Conservation (phyloP, 1,139 yeast genomes). For the Hyphopichia pseudoburtonii region DNA sequence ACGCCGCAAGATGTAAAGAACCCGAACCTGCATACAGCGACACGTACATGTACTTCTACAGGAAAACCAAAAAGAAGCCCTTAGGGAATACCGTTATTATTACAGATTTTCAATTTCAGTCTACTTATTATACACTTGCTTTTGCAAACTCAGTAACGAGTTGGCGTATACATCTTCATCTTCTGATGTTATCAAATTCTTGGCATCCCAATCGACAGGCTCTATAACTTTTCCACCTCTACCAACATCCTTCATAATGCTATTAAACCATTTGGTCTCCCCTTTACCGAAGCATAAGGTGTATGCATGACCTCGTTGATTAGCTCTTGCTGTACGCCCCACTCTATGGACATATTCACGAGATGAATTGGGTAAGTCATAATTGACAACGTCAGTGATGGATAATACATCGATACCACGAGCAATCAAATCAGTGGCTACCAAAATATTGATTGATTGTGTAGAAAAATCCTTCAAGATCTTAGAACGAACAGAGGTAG, state of each 20-base stretch:
- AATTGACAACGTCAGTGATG: constrained; percentile 77
- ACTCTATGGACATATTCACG: constrained; percentile 94
- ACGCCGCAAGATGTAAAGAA: no score
- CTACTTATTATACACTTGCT: constrained; percentile 16
- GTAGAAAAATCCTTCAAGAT: constrained; percentile 57
- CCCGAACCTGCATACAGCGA: background rate
- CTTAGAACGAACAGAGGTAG: constrained; percentile 39
- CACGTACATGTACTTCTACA: no score
- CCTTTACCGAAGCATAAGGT: constrained; percentile 72
- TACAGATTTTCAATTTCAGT: no score
- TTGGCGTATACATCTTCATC: constrained; percentile 29
- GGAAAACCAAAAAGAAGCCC: no score
- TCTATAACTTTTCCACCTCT: constrained; percentile 24
- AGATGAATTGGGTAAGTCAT: constrained; percentile 84
- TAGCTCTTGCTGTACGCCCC: constrained; percentile 96
- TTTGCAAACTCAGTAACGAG: constrained; percentile 25
- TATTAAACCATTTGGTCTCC: constrained; percentile 67
- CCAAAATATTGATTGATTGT: constrained; percentile 53
- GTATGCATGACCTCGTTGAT: constrained; percentile 70
- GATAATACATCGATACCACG: constrained; percentile 86
- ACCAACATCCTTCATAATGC: constrained; percentile 45
- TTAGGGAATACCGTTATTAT: no score
- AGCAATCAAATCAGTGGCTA: constrained; percentile 91
- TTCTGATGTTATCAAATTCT: constrained; percentile 17
- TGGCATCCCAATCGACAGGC: constrained; percentile 21